Percentiles rank a stretch among this genome's conserved stretches.
Conservation (phyloP, 2,329 filamentous ascomycete species). For the Ascocoryne sarcoides region DNA sequence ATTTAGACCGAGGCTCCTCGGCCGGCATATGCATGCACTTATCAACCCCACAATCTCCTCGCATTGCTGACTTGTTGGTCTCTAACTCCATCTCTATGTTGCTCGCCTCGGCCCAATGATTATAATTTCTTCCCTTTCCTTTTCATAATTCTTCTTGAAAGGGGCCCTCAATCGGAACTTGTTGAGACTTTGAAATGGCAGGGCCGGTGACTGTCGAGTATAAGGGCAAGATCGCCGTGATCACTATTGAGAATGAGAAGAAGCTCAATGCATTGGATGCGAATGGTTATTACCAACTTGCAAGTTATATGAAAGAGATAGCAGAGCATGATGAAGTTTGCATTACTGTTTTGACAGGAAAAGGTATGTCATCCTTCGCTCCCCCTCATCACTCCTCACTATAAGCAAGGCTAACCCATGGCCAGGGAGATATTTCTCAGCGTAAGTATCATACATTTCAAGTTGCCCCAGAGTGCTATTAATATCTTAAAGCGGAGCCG, state of each 20-base stretch:
- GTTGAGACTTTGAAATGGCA: slow-evolving; percentile 13
- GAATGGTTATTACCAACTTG: slow-evolving; percentile 69
- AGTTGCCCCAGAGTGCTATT: too few relatives aligned
- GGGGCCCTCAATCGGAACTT: not conserved
- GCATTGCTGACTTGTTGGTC: too few relatives aligned
- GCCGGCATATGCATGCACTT: not conserved
- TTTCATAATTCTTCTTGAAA: not conserved
- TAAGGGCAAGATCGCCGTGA: slow-evolving; percentile 63
- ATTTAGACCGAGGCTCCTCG: not conserved
- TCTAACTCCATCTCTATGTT: too few relatives aligned
- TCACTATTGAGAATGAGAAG: slow-evolving; percentile 75
- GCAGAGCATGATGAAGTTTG: slow-evolving; percentile 71
- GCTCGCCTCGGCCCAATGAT: too few relatives aligned
- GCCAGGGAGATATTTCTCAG: slow-evolving; percentile 63
- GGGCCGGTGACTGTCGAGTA: slow-evolving; percentile 41
- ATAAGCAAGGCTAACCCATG: slow-evolving; percentile 1
- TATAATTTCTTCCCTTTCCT: not conserved
- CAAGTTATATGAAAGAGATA: slow-evolving; percentile 65
- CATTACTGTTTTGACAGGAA: slow-evolving; percentile 77
- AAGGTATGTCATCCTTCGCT: slow-evolving; percentile 46
- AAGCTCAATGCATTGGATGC: slow-evolving; percentile 77
- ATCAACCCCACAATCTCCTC: too few relatives aligned
- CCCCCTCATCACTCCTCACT: slow-evolving; percentile 34
- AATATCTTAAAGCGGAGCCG: slow-evolving; percentile 59
- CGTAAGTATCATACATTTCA: too few relatives aligned